Evolutionary conservation across 176 grass and related monocot species (phyloP).

Genomic region (Otatea glauca): DNA sequence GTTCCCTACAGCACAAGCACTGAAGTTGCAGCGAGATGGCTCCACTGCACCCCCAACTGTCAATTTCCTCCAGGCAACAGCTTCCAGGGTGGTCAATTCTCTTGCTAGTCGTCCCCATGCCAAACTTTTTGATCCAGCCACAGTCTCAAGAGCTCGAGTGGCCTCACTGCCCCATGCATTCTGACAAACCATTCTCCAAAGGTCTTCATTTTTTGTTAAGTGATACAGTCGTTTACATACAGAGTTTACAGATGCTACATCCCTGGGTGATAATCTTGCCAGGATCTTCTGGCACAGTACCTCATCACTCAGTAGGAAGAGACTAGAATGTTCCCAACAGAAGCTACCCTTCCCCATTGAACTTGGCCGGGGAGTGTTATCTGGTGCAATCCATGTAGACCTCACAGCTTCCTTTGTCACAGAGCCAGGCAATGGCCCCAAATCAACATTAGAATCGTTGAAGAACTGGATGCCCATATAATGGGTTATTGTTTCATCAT

Average conservation of each 20-base stretch:
- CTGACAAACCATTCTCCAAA: slow-evolving; percentile 98
- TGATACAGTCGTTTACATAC: slow-evolving; percentile 73
- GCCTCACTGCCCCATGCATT: slow-evolving; percentile 85
- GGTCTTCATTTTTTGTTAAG: slow-evolving; percentile 87
- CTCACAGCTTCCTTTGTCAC: slow-evolving; percentile 47
- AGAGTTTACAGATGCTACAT: slow-evolving; percentile 90
- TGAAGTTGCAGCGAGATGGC: slow-evolving; percentile 95
- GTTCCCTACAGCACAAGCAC: slow-evolving; percentile 90
- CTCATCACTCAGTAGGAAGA: slow-evolving; percentile 83
- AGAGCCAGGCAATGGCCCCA: slow-evolving; percentile 51
- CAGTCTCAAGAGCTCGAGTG: slow-evolving; percentile 72
- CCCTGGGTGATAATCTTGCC: slow-evolving; percentile 76
- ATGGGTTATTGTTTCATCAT: slow-evolving; percentile 83
- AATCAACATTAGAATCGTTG: slow-evolving; percentile 63
- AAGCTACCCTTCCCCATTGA: slow-evolving; percentile 51
- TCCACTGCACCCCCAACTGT: slow-evolving; percentile 81
- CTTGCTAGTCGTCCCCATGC: slow-evolving; percentile 82
- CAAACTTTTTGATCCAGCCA: slow-evolving; percentile 73
- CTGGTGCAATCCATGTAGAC: slow-evolving; percentile 42
- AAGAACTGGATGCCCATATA: slow-evolving; percentile 95
- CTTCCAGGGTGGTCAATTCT: slow-evolving; percentile 89
- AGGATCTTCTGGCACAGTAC: slow-evolving; percentile 85
- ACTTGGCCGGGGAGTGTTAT: slow-evolving; percentile 40
- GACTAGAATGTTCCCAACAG: slow-evolving; percentile 62
- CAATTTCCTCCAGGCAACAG: slow-evolving; percentile 79